A percentile compares a stretch with the other conserved stretches of the same genome.
Evolutionary conservation across 2,329 filamentous ascomycete genomes (phyloP).

Genomic region (Sclerotinia spermophila): DNA sequence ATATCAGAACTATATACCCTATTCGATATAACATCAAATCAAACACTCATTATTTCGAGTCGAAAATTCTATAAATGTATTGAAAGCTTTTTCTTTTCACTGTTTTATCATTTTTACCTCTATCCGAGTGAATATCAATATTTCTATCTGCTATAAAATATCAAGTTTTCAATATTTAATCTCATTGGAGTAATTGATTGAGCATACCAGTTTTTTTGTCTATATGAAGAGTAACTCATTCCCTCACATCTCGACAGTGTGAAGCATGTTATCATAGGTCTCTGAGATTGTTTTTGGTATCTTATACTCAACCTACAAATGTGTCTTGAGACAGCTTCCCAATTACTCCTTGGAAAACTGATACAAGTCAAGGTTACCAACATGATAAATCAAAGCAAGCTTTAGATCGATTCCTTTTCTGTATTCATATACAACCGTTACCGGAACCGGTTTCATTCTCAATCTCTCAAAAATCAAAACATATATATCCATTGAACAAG

Average conservation of each 20-base stretch:
- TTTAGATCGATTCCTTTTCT: background rate
- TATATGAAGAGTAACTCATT: too few species aligned
- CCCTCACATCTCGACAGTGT: too few species aligned
- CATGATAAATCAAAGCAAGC: background rate
- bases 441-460: background rate
- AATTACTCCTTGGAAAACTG: background rate
- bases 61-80: fast-evolving
- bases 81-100: background rate
- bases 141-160: too few species aligned
- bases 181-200: background rate
- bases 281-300: background rate
- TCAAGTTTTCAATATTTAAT: background rate
- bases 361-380: background rate
- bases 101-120: background rate
- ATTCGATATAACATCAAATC: background rate
- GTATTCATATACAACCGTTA: background rate
- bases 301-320: too few species aligned
- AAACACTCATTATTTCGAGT: background rate
- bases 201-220: too few species aligned
- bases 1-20: background rate
- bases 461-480: background rate
- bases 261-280: too few species aligned
- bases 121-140: background rate
- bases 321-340: background rate
- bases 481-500: background rate